Base-by-base conservation (phyloP, 768 basidiomycete species). In the Leccinum subgranulosum region DNA sequence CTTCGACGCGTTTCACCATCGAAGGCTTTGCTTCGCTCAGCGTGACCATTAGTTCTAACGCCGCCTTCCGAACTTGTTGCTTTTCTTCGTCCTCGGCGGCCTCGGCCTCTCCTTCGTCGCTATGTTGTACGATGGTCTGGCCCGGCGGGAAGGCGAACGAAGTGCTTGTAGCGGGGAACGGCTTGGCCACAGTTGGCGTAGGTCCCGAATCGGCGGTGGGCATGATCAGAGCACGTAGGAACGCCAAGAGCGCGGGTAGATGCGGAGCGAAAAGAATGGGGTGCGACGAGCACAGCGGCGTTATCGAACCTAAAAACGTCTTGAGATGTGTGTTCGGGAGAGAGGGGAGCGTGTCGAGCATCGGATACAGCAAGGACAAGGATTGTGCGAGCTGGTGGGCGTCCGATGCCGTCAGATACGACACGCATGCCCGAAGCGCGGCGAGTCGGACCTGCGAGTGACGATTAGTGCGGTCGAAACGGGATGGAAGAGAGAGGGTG, bases 1-100 rank as follows among this genome's bases (percentile, higher is more conserved):
- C 89, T 23, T 81, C 77, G 0, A 84, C 82, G 41, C 83, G 79
- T 61, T 80, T 78, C 7, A 87, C 88, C 83, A 92, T 87, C 4
- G 74, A 73, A 0, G 90, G 85, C 34, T 80, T 78, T 3, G 89
- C 82, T 71, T 95, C 92, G 28, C 81, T 84, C n/a, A 96, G 71
- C 12, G 82, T 84, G 54, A 94, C 78, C 83, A 95, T 87, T 53
- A 95, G 84, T 71, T 95, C 93, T 10, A 94, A 74, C 9, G 90
- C 88, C 1, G 85, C 83, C 53, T 85, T 82, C 10, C 91, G 77
- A 29, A 91, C 78, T 19, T 86, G 85, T 41, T 85, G 81, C 54
- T 83, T 80, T 56, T 88, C 86, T 50, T 93, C 88, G 17, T 81
- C 79, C 25, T 80, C 81, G 17, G 79, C 76, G 0, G 59, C 61